Evolutionary conservation across 1,139 yeast genomes (phyloP).

Genomic region (Debaryomyces nepalensis): DNA sequence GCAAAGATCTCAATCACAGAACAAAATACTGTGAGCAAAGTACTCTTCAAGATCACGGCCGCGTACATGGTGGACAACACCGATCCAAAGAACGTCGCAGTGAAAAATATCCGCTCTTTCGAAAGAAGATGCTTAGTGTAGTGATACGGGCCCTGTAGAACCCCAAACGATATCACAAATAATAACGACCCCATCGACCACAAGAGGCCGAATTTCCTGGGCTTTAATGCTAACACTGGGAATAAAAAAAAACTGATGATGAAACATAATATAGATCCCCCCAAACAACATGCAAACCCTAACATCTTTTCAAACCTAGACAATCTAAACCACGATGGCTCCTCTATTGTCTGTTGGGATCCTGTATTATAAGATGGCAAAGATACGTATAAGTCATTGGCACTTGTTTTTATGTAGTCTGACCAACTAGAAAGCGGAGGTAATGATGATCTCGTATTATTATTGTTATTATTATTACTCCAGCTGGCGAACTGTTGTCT

Average conservation of each 20-base stretch:
- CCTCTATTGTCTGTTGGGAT: constrained; percentile 32
- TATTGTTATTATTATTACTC: constrained; percentile 29
- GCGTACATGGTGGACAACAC: constrained; percentile 68
- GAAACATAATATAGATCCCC: constrained; percentile 80
- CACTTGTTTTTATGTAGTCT: constrained; percentile 48
- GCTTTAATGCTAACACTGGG: constrained; percentile 88
- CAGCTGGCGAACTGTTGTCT: constrained; percentile 49
- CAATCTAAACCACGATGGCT: constrained; percentile 61
- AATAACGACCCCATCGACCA: constrained; percentile 93
- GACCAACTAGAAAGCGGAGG: constrained; percentile 50
- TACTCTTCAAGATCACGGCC: constrained; percentile 61
- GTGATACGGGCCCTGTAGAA: constrained; percentile 87
- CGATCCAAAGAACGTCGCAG: constrained; percentile 76
- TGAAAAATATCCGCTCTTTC: constrained; percentile 76
- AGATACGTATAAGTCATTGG: constrained; percentile 46
- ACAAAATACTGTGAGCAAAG: constrained; percentile 75
- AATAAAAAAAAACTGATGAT: constrained; percentile 79
- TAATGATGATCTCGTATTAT: constrained; percentile 15
- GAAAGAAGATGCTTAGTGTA: constrained; percentile 77
- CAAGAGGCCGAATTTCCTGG: constrained; percentile 84
- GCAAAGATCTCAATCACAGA: constrained; percentile 82
- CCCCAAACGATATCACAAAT: constrained; percentile 88
- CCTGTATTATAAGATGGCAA: constrained; percentile 42
- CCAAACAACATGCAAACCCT: constrained; percentile 76
- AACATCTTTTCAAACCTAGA: constrained; percentile 80